These are phyloP conservation scores for Prunus yedoensis DNA, from an alignment of 331 rosid genomes.

Conservation along the genomic window DNA sequence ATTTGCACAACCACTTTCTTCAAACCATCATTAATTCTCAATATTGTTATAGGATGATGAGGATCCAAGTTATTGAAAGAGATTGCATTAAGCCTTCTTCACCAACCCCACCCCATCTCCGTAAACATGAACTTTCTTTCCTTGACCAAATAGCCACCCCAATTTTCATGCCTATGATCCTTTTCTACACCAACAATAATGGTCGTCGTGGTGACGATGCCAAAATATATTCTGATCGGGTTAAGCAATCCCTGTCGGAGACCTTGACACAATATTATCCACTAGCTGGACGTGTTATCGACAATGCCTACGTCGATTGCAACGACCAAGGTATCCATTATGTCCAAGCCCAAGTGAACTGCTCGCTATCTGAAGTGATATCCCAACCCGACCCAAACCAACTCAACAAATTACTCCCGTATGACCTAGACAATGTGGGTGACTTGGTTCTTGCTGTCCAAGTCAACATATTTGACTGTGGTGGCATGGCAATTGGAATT, in stretches of 20 bases:
- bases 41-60: constrained; percentile 1
- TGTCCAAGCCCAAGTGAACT: constrained; percentile 20
- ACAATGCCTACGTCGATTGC: constrained; percentile 28
- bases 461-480: constrained; percentile 31
- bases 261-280: constrained; percentile 31
- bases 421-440: not conserved
- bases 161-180: constrained; percentile 35
- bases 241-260: constrained; percentile 35
- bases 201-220: not conserved
- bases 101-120: constrained; percentile 32
- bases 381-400: constrained; percentile 11
- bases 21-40: not conserved
- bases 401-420: constrained; percentile 28
- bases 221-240: not conserved
- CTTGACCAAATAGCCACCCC: constrained; percentile 34
- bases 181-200: constrained; percentile 23
- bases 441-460: constrained; percentile 21
- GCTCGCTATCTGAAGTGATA: constrained; percentile 13
- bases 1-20: not conserved
- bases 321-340: constrained; percentile 32
- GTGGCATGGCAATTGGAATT: constrained; percentile 32
- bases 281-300: constrained; percentile 28
- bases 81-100: constrained; percentile 32
- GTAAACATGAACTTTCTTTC: constrained; percentile 31
- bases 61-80: constrained; percentile 17